A percentile compares a stretch with the other conserved stretches of the same genome.
Conservation (phyloP, 805 yeast genomes). For the Jamesozyma lodderae region DNA sequence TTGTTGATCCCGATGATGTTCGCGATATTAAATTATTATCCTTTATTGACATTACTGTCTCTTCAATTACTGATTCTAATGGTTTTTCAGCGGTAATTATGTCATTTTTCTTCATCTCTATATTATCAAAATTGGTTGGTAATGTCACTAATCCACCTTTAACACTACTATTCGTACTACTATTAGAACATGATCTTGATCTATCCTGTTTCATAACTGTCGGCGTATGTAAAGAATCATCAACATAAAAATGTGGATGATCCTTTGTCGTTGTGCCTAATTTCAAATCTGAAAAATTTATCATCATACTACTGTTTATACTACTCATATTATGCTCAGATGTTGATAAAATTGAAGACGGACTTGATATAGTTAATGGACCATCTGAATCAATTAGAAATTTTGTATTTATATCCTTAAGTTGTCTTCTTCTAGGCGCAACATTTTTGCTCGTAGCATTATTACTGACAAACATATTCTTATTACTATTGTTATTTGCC, state of each 20-base stretch:
- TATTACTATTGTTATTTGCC: not conserved
- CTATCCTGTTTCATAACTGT: conserved; percentile 15
- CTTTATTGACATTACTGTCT: too few relatives aligned
- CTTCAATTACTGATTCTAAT: conserved; percentile 10
- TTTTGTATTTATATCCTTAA: conserved; percentile 28
- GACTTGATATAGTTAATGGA: conserved; percentile 8
- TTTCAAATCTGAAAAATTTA: not conserved
- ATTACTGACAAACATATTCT: not conserved
- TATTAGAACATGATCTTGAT: conserved; percentile 16
- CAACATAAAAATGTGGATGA: conserved; percentile 63
- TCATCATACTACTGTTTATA: not conserved
- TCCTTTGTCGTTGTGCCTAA: conserved; percentile 23
- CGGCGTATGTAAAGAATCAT: conserved; percentile 19
- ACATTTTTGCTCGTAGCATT: not conserved
- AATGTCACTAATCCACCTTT: too few relatives aligned
- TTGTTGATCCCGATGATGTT: too few relatives aligned
- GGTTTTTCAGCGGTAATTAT: not conserved
- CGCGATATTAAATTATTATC: too few relatives aligned
- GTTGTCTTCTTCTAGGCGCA: conserved; percentile 21
- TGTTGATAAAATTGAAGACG: conserved; percentile 9
- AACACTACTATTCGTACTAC: conserved; percentile 3
- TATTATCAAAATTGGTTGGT: too few relatives aligned
- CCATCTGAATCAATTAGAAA: conserved; percentile 16
- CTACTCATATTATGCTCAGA: not conserved
- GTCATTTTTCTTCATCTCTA: too few relatives aligned